Base-by-base conservation (phyloP, 345 rosid species). In the Populus euphratica region DNA sequence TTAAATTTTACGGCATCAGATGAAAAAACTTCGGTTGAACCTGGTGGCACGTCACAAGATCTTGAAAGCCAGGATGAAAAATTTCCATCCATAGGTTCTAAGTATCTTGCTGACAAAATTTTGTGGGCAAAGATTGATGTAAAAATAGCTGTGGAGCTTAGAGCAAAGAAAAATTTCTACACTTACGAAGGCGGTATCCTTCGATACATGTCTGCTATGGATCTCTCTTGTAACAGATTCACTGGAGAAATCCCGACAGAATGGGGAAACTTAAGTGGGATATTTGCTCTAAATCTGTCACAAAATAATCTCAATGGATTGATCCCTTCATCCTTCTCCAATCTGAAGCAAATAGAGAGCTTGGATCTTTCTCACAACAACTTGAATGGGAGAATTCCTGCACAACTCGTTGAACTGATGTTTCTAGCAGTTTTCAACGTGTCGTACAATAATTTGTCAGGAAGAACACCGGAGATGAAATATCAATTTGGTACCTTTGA, bases 361-460 rank as follows among this genome's bases (percentile, higher is more conserved):
- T 67, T 86, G 56, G 88, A 83, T 65, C 72, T 80, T 56, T 87
- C 83, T 1, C 69, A 66, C 72, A 85, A 87, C 71, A 39, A 70
- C 23, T 83, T 86, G 73, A 23, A 2, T 0, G 84, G 83, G 1
- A 2, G 39, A 21, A 80, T 88, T 14, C 85, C 89, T 44, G 50
- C 74, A 0, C n/a, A 76, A 2, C 68, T 89, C 18, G 17, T 43
- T 2, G 54, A 80, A 44, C 50, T 85, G 18, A 8, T 70, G 16
- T 14, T 2, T n/a, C 16, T 83, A 54, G 78, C 1, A 8, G 38
- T 76, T 12, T 85, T 85, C 68, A 81, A 71, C 25, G 89, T 80
- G 0, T 81, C 88, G 0, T 43, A 85, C 82, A 88, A 87, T 54
- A 87, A 82, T 67, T 27, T 87, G 4, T 79, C 83, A 0, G 85